These are phyloP conservation scores for Colletotrichum gigasporum DNA, from an alignment of 2,329 filamentous ascomycete species.

Conservation along the genomic window DNA sequence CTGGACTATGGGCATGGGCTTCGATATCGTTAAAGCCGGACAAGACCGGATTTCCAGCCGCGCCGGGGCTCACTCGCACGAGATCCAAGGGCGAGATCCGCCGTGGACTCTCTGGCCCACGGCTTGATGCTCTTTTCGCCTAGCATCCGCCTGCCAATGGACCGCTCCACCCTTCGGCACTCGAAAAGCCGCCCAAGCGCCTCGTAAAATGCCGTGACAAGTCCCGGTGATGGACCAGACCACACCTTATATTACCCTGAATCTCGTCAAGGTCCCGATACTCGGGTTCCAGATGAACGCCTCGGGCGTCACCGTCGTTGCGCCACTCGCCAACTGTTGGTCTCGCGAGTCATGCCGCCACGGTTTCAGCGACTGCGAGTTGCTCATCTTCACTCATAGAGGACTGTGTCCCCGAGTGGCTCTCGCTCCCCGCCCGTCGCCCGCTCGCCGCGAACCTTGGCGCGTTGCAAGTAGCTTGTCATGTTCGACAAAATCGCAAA, in stretches of 20 bases:
- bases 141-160: conserved; percentile 26
- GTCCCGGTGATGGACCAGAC: conserved; percentile 30
- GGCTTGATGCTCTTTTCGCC: conserved; percentile 28
- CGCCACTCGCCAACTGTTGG: conserved; percentile 2
- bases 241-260: conserved; percentile 31
- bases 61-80: conserved; percentile 27
- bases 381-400: conserved; percentile 19
- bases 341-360: conserved; percentile 20
- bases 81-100: conserved; percentile 28
- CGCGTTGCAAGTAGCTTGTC: conserved; percentile 10
- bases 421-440: conserved; percentile 7
- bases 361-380: background rate
- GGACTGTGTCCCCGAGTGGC: background rate
- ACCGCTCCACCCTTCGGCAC: conserved; percentile 29
- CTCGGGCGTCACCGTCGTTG: conserved; percentile 24
- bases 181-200: conserved; percentile 30
- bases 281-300: conserved; percentile 11
- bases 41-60: conserved; percentile 27
- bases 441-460: conserved; percentile 15
- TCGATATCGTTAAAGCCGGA: conserved; percentile 23
- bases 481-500: conserved; percentile 21
- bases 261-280: conserved; percentile 24
- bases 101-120: conserved; percentile 23
- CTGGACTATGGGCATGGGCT: conserved; percentile 9
- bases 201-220: conserved; percentile 30